Evolutionary conservation across 208 protist species (phyloP).

Genomic region (Wallacemonas rigidus): DNA sequence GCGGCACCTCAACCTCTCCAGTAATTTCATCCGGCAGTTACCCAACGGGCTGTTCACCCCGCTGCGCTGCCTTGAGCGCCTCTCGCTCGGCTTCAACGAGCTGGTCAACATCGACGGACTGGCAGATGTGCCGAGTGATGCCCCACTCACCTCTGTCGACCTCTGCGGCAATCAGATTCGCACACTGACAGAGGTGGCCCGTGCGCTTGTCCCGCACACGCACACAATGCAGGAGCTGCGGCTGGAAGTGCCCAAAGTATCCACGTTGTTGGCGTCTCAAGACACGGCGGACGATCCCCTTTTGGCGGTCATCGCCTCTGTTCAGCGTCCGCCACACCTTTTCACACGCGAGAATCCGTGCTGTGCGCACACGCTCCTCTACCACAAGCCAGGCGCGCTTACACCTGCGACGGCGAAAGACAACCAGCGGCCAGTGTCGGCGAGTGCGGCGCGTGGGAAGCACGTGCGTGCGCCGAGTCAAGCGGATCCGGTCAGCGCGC

Average conservation of each 20-base stretch:
- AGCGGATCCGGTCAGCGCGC: not conserved
- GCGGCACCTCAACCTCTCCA: constrained; percentile 72
- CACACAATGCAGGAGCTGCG: constrained; percentile 52
- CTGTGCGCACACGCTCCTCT: constrained; percentile 1
- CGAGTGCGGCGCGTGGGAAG: too few species aligned
- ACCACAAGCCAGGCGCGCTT: not conserved
- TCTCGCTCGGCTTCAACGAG: constrained; percentile 79
- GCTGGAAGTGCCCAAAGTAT: constrained; percentile 34
- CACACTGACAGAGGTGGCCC: constrained; percentile 33
- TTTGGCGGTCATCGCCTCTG: constrained; percentile 7
- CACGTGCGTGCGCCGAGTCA: too few species aligned
- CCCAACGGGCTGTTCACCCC: constrained; percentile 29
- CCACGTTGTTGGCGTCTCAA: not conserved
- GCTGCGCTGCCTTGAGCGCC: constrained; percentile 56
- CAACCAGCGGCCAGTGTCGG: not conserved
- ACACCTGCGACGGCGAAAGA: not conserved
- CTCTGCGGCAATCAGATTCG: constrained; percentile 68
- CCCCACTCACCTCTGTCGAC: constrained; percentile 61
- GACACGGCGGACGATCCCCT: not conserved
- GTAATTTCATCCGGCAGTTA: constrained; percentile 55
- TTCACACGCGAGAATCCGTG: constrained; percentile 15
- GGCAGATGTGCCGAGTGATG: constrained; percentile 37
- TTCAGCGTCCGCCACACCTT: constrained; percentile 14
- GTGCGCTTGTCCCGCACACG: constrained; percentile 41
- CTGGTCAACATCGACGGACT: constrained; percentile 51